A percentile compares a stretch with the other conserved stretches of the same genome.
These are phyloP conservation scores for Calonectria crousiana DNA, from an alignment of 2,329 filamentous ascomycete genomes.

Conservation along the genomic window DNA sequence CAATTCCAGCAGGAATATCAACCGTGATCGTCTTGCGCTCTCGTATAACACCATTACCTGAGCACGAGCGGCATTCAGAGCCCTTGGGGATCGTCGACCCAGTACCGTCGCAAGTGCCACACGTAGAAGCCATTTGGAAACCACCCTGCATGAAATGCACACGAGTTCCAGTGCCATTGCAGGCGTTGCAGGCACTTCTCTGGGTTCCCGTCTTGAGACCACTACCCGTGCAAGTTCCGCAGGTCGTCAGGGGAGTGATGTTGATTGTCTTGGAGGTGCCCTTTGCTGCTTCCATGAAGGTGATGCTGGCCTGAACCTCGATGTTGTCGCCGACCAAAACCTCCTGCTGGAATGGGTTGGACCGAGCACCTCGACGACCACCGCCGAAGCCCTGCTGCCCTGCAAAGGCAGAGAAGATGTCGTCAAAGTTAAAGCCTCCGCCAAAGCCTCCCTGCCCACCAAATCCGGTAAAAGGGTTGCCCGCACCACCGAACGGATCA, in stretches of 20 bases:
- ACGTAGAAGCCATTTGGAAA: slow-evolving; percentile 96
- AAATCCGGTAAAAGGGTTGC: slow-evolving; percentile 73
- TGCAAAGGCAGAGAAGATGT: slow-evolving; percentile 90
- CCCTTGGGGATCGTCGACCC: slow-evolving; percentile 83
- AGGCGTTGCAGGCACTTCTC: slow-evolving; percentile 79
- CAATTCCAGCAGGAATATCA: slow-evolving; percentile 94
- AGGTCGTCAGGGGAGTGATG: slow-evolving; percentile 84
- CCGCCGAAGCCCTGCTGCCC: slow-evolving; percentile 70
- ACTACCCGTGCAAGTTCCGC: slow-evolving; percentile 84
- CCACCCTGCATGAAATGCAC: slow-evolving; percentile 92
- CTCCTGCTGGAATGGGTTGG: slow-evolving; percentile 79
- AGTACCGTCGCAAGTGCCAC: slow-evolving; percentile 82
- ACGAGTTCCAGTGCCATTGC: slow-evolving; percentile 86
- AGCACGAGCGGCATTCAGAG: slow-evolving; percentile 83
- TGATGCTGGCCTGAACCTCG: slow-evolving; percentile 92
- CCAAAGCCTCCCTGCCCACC: slow-evolving; percentile 75
- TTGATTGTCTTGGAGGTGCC: slow-evolving; percentile 89
- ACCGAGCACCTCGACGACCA: slow-evolving; percentile 61
- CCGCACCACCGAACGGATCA: slow-evolving; percentile 72
- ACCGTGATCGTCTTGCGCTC: slow-evolving; percentile 87
- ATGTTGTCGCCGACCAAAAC: slow-evolving; percentile 95
- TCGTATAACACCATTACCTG: slow-evolving; percentile 85
- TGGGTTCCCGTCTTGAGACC: slow-evolving; percentile 87
- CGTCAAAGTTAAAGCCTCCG: slow-evolving; percentile 93
- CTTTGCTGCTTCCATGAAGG: slow-evolving; percentile 96